Percentiles rank a stretch among this genome's conserved stretches.
These are phyloP conservation scores for Nymphaea thermarum DNA, from an alignment of 164 flowering plant species.

Conservation along the genomic window DNA sequence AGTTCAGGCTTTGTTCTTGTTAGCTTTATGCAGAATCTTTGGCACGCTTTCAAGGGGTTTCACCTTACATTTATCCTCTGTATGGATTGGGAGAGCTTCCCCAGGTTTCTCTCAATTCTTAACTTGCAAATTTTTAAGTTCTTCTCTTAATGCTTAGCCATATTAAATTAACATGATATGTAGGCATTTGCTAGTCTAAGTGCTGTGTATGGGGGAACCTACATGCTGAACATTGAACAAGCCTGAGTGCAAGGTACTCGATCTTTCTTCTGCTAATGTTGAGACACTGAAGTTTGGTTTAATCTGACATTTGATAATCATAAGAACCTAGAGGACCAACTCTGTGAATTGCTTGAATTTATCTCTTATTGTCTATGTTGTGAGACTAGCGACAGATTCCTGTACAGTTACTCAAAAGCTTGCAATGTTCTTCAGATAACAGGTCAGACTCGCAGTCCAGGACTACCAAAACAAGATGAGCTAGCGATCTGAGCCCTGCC, in stretches of 20 bases:
- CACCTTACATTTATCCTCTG: constrained; percentile 90
- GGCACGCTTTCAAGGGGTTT: constrained; percentile 86
- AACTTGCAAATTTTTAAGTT: neutral
- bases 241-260: constrained; percentile 86
- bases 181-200: constrained; percentile 98
- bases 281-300: constrained; percentile 71
- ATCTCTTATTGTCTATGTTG: too few relatives aligned
- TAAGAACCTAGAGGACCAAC: too few relatives aligned
- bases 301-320: too few relatives aligned
- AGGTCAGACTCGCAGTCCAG: too few relatives aligned
- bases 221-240: constrained; percentile 88
- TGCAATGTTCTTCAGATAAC: too few relatives aligned
- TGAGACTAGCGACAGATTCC: too few relatives aligned
- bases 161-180: constrained; percentile 53
- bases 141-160: neutral
- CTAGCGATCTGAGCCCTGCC: too few relatives aligned
- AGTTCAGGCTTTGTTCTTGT: constrained; percentile 2
- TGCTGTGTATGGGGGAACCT: constrained; percentile 98
- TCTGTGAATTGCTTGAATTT: neutral
- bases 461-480: too few relatives aligned
- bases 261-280: constrained; percentile 94
- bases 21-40: constrained; percentile 91
- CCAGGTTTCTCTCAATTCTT: constrained; percentile 52
- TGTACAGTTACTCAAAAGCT: too few relatives aligned
- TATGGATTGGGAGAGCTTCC: constrained; percentile 95